Base-by-base conservation (phyloP, 2,329 filamentous ascomycete species). In the Trichophyton verrucosum region DNA sequence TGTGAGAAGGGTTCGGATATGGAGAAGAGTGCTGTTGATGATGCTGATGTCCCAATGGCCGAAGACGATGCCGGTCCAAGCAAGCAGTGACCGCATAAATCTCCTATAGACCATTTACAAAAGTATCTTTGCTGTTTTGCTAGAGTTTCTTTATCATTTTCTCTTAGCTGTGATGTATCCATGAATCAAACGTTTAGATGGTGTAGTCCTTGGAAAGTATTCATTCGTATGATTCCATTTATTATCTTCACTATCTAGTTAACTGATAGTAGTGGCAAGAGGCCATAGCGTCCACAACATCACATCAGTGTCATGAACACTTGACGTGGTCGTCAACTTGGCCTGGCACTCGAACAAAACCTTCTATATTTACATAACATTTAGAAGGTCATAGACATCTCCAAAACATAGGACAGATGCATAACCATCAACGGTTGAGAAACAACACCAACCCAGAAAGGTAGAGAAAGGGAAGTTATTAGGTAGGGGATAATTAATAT, bases 1-100 rank as follows among this genome's bases (percentile, higher is more conserved):
- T 74, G 70, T 59, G 74, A 75, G 62, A 72, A 72, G 63, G 70
- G 66, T 22, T 69, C 65, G 51, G 72, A 67, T 11, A 64, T 72
- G 64, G 72, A 74, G 65, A 69, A 65, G 47, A 68, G 60, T 20
- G 57, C 60, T 33, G 51, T 33, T 56, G 47, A 58, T 13, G 67
- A 68, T 60, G 66, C 59, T 20, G 57, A 65, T 36, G 65, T 63
- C 56, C 62, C 20, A 22, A 49, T 49, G 49, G 30, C 5, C 1
- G 49, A 33, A n/a, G 49, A 27, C 11, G 49, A 36, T 17, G 49
- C 15, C 17, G 27, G 49, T n/a, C 7, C 49, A 36, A 55, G 49
- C 27, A 55, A 55, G 49, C 9, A 55, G 27, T 38, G 33, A 38
- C 33, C 2, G 27, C 24, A 17, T 7, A 5, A 7, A 6, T 15